Conservation (phyloP, 208 protist genomes). For the Naegleria lovaniensis region DNA sequence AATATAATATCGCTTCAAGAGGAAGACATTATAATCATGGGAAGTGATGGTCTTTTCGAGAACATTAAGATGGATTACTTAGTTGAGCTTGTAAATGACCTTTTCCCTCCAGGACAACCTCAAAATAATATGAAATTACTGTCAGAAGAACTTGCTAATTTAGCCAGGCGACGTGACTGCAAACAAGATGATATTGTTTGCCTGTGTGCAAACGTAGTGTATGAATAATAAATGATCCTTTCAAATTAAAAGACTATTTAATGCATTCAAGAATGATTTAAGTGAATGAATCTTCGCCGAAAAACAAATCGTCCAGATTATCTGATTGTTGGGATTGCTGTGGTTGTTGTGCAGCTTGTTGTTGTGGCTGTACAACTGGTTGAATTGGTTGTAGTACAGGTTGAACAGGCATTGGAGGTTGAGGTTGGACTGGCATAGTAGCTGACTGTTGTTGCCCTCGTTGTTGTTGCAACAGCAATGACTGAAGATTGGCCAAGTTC, state of each 20-base stretch:
- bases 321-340: conserved; percentile 4
- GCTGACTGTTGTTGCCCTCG: not conserved
- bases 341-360: not conserved
- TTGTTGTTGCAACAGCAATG: not conserved
- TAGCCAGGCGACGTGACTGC: not conserved
- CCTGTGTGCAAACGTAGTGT: not conserved
- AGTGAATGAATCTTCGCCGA: not conserved
- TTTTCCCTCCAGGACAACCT: not conserved
- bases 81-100: not conserved
- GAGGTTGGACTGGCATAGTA: not conserved
- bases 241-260: not conserved
- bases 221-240: not conserved
- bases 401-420: not conserved
- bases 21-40: not conserved
- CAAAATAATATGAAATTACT: not conserved
- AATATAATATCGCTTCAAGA: not conserved
- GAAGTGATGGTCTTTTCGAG: not conserved
- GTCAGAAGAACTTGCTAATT: not conserved
- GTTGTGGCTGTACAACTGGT: not conserved
- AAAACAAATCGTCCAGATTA: not conserved
- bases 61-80: not conserved
- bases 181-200: not conserved
- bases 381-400: not conserved
- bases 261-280: not conserved
- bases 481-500: not conserved